Conservation (phyloP, 2,329 filamentous ascomycete species). For the Cordyceps militaris region DNA sequence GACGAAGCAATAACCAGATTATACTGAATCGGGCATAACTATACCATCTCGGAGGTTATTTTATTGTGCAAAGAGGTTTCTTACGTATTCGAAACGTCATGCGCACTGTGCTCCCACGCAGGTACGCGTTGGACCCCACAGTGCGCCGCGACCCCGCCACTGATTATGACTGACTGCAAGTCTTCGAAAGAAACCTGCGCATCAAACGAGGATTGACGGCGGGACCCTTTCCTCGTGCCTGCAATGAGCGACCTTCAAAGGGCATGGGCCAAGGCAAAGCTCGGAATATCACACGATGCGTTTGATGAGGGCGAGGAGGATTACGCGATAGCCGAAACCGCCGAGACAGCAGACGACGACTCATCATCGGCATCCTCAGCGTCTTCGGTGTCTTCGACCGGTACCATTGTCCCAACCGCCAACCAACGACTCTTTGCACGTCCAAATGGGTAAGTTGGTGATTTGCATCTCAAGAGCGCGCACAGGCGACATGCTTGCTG, state of each 20-base stretch:
- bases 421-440: constrained; percentile 67
- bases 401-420: constrained; percentile 78
- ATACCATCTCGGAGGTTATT: no score
- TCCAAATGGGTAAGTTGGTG: constrained; percentile 52
- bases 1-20: no score
- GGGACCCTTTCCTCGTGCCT: constrained; percentile 5
- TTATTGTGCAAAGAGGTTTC: neutral
- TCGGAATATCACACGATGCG: constrained; percentile 47
- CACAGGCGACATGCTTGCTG: neutral
- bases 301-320: constrained; percentile 49
- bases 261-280: constrained; percentile 69
- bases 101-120: neutral
- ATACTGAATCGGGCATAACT: no score
- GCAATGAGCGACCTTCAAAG: constrained; percentile 76
- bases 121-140: neutral
- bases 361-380: constrained; percentile 61
- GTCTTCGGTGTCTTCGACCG: constrained; percentile 78
- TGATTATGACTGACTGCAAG: neutral
- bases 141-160: constrained; percentile 7
- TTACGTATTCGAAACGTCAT: neutral
- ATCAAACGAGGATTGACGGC: constrained; percentile 7
- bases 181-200: no score
- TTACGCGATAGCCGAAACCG: constrained; percentile 40
- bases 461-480: constrained; percentile 1
- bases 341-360: constrained; percentile 48